phyloP scores from a whole-genome alignment of 257 asterid species.

The Rauvolfia tetraphylla region DNA sequence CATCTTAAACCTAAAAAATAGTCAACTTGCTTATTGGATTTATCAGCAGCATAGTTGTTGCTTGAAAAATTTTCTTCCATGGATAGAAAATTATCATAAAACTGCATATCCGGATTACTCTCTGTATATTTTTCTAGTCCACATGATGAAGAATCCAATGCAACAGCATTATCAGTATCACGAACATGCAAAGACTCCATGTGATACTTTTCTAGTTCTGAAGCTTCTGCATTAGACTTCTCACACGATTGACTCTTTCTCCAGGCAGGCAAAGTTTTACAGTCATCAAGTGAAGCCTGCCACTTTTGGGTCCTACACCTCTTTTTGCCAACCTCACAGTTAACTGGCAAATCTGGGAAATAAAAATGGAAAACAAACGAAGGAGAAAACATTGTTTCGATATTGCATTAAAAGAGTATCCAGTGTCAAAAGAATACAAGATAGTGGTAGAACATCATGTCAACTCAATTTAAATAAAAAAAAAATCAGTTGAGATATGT shows the following conservation, averaged over 20 bases:
- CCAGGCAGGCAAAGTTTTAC: constrained; percentile 29
- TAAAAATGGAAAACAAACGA: background rate
- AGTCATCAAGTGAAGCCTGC: constrained; percentile 34
- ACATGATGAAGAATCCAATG: constrained; percentile 34
- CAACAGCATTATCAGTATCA: constrained; percentile 36
- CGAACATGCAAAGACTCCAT: constrained; percentile 28
- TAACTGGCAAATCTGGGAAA: constrained; percentile 29
- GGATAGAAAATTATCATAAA: constrained; percentile 37
- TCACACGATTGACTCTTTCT: constrained; percentile 28
- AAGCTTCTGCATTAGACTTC: constrained; percentile 26
- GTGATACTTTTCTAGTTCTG: constrained; percentile 29
- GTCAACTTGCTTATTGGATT: constrained; percentile 28
- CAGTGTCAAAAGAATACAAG: background rate
- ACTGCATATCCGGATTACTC: constrained; percentile 17
- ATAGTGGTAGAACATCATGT: background rate
- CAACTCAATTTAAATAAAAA: background rate
- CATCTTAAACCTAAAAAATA: constrained; percentile 33
- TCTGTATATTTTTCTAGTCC: constrained; percentile 16
- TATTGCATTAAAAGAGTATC: background rate
- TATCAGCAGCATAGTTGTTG: constrained; percentile 29
- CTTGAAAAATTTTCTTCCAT: constrained; percentile 20
- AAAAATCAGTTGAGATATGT: background rate
- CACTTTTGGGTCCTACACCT: constrained; percentile 40
- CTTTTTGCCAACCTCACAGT: constrained; percentile 41
- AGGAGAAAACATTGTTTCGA: constrained; percentile 1